Percentiles rank a stretch among this genome's conserved stretches.
Evolutionary conservation across 352 stramenopile genomes (phyloP).

Genomic region (Globisporangium solare): DNA sequence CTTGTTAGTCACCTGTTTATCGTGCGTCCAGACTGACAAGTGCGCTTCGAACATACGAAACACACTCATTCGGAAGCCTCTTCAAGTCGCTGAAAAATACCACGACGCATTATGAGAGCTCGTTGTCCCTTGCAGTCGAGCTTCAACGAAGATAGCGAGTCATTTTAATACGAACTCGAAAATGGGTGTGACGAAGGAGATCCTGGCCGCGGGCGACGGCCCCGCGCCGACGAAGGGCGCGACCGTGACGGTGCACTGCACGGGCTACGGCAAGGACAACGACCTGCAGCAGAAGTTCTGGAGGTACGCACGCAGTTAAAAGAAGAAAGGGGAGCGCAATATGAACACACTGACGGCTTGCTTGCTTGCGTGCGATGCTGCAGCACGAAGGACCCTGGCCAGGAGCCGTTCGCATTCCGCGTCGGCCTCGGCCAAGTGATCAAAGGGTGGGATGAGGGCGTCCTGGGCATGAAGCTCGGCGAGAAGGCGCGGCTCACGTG

Average conservation of each 20-base stretch:
- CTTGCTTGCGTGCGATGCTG: not conserved
- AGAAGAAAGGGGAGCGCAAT: not conserved
- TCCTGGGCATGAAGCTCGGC: slow-evolving; percentile 82
- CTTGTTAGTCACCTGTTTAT: not conserved
- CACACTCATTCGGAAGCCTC: no score
- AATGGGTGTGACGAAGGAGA: slow-evolving; percentile 69
- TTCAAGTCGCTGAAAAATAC: no score
- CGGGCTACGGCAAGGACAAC: slow-evolving; percentile 71
- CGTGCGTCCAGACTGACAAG: no score
- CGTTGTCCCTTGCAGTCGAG: no score
- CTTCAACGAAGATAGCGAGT: not conserved
- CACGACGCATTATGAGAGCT: no score
- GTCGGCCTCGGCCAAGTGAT: slow-evolving; percentile 93
- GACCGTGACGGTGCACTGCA: slow-evolving; percentile 81
- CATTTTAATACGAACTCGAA: not conserved
- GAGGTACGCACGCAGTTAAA: no score
- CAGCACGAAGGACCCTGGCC: slow-evolving; percentile 92
- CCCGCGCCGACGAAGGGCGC: slow-evolving; percentile 46
- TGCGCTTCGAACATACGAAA: no score
- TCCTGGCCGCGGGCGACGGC: slow-evolving; percentile 51
- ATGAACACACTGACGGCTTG: not conserved
- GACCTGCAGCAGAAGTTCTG: slow-evolving; percentile 90
- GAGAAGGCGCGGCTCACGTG: slow-evolving; percentile 91
- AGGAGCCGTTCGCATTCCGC: slow-evolving; percentile 91
- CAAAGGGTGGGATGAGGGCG: slow-evolving; percentile 94